Evolutionary conservation across 1,284 basidiomycete species (phyloP).

Genomic region (Ceratobasidium sp.): DNA sequence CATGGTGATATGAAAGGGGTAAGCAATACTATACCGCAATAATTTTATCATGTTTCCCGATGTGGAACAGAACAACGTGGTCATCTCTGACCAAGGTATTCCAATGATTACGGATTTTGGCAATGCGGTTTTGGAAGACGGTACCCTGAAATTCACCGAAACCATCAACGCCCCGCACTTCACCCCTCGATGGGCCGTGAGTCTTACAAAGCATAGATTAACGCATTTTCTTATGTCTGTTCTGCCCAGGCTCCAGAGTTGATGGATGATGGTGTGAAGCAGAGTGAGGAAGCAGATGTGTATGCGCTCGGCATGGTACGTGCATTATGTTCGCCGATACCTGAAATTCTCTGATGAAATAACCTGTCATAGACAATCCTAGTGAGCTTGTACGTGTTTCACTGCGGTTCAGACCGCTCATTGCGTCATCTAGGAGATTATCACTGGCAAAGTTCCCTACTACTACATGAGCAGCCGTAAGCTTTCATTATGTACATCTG

Average conservation of each 20-base stretch:
- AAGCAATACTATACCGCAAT: background rate
- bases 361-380: background rate
- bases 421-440: background rate
- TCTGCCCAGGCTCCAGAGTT: background rate
- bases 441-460: constrained; percentile 3
- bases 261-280: background rate
- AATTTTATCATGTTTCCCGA: no score
- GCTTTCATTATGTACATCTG: background rate
- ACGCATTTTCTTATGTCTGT: no score
- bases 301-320: constrained; percentile 18
- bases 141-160: background rate
- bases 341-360: background rate
- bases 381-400: background rate
- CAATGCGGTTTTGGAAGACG: background rate
- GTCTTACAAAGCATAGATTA: background rate
- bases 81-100: background rate
- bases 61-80: background rate
- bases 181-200: background rate
- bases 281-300: no score
- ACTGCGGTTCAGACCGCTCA: background rate
- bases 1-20: constrained; percentile 21
- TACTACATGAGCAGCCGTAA: background rate
- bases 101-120: constrained; percentile 20
- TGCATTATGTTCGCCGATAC: no score
- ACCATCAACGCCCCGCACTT: background rate